A percentile compares a stretch with the other conserved stretches of the same genome.
These are phyloP conservation scores for Colletotrichum salicis DNA, from an alignment of 2,329 filamentous ascomycete genomes.

Conservation along the genomic window DNA sequence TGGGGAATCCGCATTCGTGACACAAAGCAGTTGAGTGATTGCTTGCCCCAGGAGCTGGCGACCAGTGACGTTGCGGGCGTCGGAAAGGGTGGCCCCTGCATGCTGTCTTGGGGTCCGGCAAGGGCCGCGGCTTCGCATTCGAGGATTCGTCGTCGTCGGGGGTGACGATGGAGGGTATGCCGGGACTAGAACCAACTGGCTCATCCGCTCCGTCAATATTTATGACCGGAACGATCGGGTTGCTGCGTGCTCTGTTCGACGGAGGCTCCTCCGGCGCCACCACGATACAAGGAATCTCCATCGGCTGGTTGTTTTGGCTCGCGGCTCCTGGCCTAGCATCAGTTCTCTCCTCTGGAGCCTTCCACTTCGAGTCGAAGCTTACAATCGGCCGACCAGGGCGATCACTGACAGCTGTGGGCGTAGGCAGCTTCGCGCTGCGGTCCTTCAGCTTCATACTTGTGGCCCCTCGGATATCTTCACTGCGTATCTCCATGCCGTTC, in stretches of 20 bases:
- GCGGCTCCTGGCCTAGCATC: constrained; percentile 65
- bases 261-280: constrained; percentile 59
- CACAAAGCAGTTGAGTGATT: constrained; percentile 64
- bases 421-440: constrained; percentile 86
- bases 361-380: constrained; percentile 92
- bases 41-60: constrained; percentile 57
- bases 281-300: constrained; percentile 65
- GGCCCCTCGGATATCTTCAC: constrained; percentile 88
- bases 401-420: constrained; percentile 90
- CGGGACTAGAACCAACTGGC: not conserved
- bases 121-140: constrained; percentile 47
- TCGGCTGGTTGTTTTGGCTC: constrained; percentile 58
- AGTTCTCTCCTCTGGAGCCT: constrained; percentile 75
- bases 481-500: constrained; percentile 83
- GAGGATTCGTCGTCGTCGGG: constrained; percentile 50
- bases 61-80: constrained; percentile 67
- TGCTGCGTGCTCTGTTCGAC: constrained; percentile 41
- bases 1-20: constrained; percentile 83
- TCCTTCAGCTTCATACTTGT: constrained; percentile 91
- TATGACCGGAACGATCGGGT: constrained; percentile 55
- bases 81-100: constrained; percentile 47
- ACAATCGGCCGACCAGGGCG: constrained; percentile 92
- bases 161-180: constrained; percentile 54
- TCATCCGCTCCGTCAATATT: constrained; percentile 50
- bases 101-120: constrained; percentile 57